Percentiles rank a stretch among this genome's conserved stretches.
phyloP scores from a whole-genome alignment of 352 stramenopile species.

The Phytophthora constricta region DNA sequence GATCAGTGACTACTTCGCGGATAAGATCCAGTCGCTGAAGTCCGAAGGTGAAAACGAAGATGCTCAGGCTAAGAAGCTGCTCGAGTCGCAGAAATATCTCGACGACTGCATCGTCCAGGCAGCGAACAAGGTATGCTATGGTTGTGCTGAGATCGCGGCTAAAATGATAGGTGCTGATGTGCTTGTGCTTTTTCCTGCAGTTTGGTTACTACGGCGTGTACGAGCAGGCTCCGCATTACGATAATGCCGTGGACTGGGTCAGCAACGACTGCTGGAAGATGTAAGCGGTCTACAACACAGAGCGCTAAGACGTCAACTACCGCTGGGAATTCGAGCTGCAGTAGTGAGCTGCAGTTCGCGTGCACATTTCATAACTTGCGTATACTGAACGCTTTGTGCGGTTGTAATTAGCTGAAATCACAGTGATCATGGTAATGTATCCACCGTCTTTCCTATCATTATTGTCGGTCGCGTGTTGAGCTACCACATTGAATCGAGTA shows the following conservation, averaged over 20 bases:
- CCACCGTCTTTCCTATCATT: conserved; percentile 22
- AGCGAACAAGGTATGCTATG: conserved; percentile 47
- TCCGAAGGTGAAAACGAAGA: conserved; percentile 29
- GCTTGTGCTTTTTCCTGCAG: conserved; percentile 27
- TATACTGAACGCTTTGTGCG: too few relatives aligned
- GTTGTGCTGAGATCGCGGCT: background rate
- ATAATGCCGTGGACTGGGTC: conserved; percentile 46
- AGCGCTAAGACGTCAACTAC: conserved; percentile 6
- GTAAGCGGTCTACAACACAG: conserved; percentile 7
- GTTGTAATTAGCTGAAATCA: conserved; percentile 24
- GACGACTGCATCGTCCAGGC: conserved; percentile 55
- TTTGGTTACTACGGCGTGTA: conserved; percentile 60
- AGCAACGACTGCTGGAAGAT: conserved; percentile 35
- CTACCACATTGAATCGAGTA: too few relatives aligned
- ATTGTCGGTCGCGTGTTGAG: too few relatives aligned
- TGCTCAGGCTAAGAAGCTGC: conserved; percentile 24
- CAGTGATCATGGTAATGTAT: conserved; percentile 23
- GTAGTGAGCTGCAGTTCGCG: conserved; percentile 15
- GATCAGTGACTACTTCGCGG: conserved; percentile 36
- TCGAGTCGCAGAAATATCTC: conserved; percentile 31
- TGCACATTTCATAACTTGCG: conserved; percentile 22
- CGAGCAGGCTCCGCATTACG: conserved; percentile 42
- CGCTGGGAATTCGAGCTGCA: conserved; percentile 11
- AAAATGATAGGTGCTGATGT: conserved; percentile 1
- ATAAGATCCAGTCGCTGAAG: conserved; percentile 35